phyloP scores from a whole-genome alignment of 2,329 filamentous ascomycete species.

The Furcasterigmium furcatum region DNA sequence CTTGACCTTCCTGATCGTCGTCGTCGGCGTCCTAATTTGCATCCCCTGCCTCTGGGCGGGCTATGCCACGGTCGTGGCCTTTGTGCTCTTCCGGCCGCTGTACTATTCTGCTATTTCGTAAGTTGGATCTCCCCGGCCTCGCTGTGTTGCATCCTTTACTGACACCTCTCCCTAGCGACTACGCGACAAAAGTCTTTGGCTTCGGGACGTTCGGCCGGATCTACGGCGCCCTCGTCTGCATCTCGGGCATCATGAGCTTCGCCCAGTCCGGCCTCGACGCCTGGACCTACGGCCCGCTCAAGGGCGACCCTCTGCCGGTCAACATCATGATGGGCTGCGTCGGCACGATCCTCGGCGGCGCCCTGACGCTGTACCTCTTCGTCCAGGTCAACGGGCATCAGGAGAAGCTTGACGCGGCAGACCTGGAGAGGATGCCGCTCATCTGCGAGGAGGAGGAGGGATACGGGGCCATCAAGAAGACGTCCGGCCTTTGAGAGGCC shows the following conservation, averaged over 20 bases:
- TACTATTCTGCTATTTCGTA: slow-evolving; percentile 73
- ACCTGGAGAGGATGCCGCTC: slow-evolving; percentile 4
- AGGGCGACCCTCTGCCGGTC: slow-evolving; percentile 60
- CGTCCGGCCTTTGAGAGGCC: background rate
- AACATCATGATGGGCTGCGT: slow-evolving; percentile 54
- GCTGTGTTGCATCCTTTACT: background rate
- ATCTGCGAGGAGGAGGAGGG: slow-evolving; percentile 5
- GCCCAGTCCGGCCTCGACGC: slow-evolving; percentile 67
- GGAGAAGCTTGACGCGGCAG: slow-evolving; percentile 5
- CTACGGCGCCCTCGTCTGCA: slow-evolving; percentile 71
- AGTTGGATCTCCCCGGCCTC: slow-evolving; percentile 14
- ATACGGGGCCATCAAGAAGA: background rate
- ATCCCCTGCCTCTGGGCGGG: slow-evolving; percentile 59
- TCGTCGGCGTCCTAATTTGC: slow-evolving; percentile 63
- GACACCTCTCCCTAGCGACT: slow-evolving; percentile 48
- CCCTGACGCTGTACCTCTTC: slow-evolving; percentile 52
- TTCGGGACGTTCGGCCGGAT: slow-evolving; percentile 79
- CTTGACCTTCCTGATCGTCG: slow-evolving; percentile 55
- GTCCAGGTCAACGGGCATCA: slow-evolving; percentile 12
- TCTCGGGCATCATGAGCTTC: slow-evolving; percentile 71
- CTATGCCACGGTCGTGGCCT: slow-evolving; percentile 64
- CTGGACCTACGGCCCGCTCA: slow-evolving; percentile 59
- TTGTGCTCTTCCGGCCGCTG: slow-evolving; percentile 68
- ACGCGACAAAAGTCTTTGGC: slow-evolving; percentile 76
- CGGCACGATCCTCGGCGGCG: slow-evolving; percentile 52